Evolutionary conservation across 164 flowering plant species (phyloP), one percentile per base, ranked within the genome.

Genomic region (Kalanchoe fedtschenkoi): DNA sequence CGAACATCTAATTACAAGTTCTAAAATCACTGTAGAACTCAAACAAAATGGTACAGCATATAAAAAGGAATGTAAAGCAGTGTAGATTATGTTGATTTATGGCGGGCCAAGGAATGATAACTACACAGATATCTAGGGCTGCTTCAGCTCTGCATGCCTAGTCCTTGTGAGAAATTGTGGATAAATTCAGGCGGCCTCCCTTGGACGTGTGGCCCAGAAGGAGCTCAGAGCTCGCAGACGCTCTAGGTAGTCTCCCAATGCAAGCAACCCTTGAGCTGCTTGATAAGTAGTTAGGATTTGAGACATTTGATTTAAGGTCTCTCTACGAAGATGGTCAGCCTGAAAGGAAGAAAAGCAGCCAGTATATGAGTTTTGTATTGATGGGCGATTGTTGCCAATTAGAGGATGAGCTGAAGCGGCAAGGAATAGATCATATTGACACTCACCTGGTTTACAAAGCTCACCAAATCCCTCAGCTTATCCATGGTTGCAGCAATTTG

Each of bases 291-390:
- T 91, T 35, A 91, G 74, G 67, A 88, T 84, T 39, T 71, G 76
- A 21, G 66, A 67, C 85, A 88, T 84, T 67, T 83, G 93, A 67
- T 75, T 80, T 68, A 90, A 69, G 9, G 93, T 80, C 70, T 76
- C 85, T 60, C 76, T 83, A 8, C 95, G 88, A 54, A 90, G 82
- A 70, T 90, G 83, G 70, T 90, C 97, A 11, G 97, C 97, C 97
- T 90, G 42, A 33, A 33, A 16, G 28, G 42, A 58, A 2, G 38
- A 58, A 57, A 13, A 58, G 11, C 41, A 19, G 21, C 21, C n/a
- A 21, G 16, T 34, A 16, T 21, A 16, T 33, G 17, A 17, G 8
- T 34, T 7, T 58, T 17, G 59, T 58, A 34, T 32, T 32, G 61
- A 32, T n/a, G 4, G 22, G 55, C 21, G 13, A 26, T 60, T 24